Evolutionary conservation across 768 basidiomycete genomes (phyloP).

Genomic region (Strobilomyces echinocephalus): DNA sequence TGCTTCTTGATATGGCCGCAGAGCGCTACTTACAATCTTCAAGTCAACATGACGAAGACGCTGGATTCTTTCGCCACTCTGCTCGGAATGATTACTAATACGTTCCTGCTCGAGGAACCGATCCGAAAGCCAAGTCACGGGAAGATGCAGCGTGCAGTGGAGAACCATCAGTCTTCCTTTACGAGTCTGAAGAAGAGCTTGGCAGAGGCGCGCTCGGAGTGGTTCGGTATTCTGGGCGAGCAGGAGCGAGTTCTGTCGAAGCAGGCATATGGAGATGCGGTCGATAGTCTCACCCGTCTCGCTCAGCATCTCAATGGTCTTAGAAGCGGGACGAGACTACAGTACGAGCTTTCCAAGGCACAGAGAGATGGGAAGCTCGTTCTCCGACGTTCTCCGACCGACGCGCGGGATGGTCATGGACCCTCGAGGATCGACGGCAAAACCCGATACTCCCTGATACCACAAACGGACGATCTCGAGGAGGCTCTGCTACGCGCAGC

Average conservation of each 20-base stretch:
- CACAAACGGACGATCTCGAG: slow-evolving; percentile 42
- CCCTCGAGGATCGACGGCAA: slow-evolving; percentile 21
- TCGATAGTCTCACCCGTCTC: slow-evolving; percentile 80
- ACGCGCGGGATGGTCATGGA: slow-evolving; percentile 12
- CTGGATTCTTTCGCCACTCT: slow-evolving; percentile 88
- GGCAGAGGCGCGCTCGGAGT: slow-evolving; percentile 84
- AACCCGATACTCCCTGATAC: slow-evolving; percentile 27
- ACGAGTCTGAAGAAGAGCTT: slow-evolving; percentile 84
- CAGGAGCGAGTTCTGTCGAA: slow-evolving; percentile 29
- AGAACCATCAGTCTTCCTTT: slow-evolving; percentile 84
- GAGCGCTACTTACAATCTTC: slow-evolving; percentile 78
- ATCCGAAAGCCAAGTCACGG: slow-evolving; percentile 52
- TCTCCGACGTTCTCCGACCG: slow-evolving; percentile 20
- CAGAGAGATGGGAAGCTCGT: slow-evolving; percentile 42
- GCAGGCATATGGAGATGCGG: slow-evolving; percentile 78
- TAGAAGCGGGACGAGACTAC: slow-evolving; percentile 75
- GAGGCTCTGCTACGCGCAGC: slow-evolving; percentile 42
- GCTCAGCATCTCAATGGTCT: slow-evolving; percentile 93
- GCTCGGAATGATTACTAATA: slow-evolving; percentile 71
- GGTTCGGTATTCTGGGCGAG: slow-evolving; percentile 38
- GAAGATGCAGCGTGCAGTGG: slow-evolving; percentile 73
- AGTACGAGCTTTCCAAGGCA: slow-evolving; percentile 75
- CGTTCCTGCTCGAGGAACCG: slow-evolving; percentile 78
- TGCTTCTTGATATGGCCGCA: slow-evolving; percentile 84
- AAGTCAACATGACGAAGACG: slow-evolving; percentile 78